Conservation (phyloP, 306 rosid species). For the Cicer pinnatifidum region DNA sequence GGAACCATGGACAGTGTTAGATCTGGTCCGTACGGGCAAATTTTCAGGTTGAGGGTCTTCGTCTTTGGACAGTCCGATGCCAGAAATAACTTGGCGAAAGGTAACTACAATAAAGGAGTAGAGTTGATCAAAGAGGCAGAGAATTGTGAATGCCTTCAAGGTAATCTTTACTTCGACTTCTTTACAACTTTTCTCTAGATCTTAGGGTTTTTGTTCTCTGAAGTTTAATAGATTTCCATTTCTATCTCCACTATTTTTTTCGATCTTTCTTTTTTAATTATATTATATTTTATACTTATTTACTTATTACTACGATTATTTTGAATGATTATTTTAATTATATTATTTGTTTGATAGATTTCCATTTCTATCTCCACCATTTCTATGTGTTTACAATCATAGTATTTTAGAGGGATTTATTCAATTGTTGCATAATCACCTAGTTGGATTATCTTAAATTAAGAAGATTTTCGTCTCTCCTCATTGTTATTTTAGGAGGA, state of each 20-base stretch:
- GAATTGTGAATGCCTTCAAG: constrained; percentile 67
- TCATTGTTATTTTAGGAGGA: constrained; percentile 68
- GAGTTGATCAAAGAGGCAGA: constrained; percentile 63
- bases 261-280: too few relatives aligned
- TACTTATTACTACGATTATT: not conserved
- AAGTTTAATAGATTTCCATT: not conserved
- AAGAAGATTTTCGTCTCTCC: constrained; percentile 33
- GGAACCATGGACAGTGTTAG: constrained; percentile 69
- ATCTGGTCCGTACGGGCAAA: constrained; percentile 57
- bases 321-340: too few relatives aligned
- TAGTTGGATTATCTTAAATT: constrained; percentile 22
- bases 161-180: constrained; percentile 27
- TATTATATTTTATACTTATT: too few relatives aligned
- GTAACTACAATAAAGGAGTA: constrained; percentile 62
- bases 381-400: not conserved
- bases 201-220: not conserved
- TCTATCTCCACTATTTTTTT: not conserved
- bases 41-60: constrained; percentile 58
- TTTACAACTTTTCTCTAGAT: not conserved
- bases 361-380: too few relatives aligned
- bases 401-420: constrained; percentile 1
- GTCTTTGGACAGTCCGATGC: constrained; percentile 61
- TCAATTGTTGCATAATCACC: constrained; percentile 15
- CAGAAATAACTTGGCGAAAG: constrained; percentile 72
- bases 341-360: too few relatives aligned